Conservation (phyloP, 768 basidiomycete genomes). For the Trametes sanguinea region DNA sequence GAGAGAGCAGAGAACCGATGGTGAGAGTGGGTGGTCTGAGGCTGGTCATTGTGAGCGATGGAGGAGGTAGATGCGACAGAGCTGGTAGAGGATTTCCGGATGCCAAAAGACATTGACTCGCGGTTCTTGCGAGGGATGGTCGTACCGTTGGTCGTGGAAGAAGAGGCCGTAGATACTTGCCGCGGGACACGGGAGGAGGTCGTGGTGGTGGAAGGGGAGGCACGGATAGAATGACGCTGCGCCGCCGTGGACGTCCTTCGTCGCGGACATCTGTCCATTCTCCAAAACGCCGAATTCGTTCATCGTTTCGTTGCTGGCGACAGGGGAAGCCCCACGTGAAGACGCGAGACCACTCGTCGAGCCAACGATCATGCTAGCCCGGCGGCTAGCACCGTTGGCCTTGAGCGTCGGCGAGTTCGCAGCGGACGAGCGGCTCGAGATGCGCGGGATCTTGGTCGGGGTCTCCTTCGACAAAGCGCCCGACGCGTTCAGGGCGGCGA, state of each 20-base stretch:
- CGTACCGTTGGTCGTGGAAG: constrained; percentile 47
- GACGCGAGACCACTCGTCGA: constrained; percentile 41
- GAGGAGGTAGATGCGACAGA: constrained; percentile 73
- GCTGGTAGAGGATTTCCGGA: constrained; percentile 82
- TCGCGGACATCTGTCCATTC: constrained; percentile 49
- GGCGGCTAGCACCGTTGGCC: constrained; percentile 50
- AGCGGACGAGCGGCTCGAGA: constrained; percentile 81
- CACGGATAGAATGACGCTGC: constrained; percentile 60
- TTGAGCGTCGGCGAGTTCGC: constrained; percentile 71
- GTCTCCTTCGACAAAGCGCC: constrained; percentile 72
- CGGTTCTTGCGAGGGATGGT: constrained; percentile 68
- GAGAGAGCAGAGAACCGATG: constrained; percentile 83
- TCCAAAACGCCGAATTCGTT: constrained; percentile 88
- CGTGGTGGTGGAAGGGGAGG: constrained; percentile 56
- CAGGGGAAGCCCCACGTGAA: constrained; percentile 69
- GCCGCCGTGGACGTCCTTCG: constrained; percentile 44
- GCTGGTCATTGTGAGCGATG: constrained; percentile 37
- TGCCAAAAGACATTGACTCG: constrained; percentile 77
- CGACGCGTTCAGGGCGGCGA: constrained; percentile 53
- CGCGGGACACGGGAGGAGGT: constrained; percentile 60
- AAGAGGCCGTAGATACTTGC: constrained; percentile 52
- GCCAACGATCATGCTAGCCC: constrained; percentile 64
- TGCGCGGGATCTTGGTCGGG: constrained; percentile 91
- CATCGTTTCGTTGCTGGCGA: constrained; percentile 43
- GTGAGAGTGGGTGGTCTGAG: constrained; percentile 39